Evolutionary conservation across 495 filamentous ascomycete species (phyloP).

Genomic region (Trypethelium eluteriae): DNA sequence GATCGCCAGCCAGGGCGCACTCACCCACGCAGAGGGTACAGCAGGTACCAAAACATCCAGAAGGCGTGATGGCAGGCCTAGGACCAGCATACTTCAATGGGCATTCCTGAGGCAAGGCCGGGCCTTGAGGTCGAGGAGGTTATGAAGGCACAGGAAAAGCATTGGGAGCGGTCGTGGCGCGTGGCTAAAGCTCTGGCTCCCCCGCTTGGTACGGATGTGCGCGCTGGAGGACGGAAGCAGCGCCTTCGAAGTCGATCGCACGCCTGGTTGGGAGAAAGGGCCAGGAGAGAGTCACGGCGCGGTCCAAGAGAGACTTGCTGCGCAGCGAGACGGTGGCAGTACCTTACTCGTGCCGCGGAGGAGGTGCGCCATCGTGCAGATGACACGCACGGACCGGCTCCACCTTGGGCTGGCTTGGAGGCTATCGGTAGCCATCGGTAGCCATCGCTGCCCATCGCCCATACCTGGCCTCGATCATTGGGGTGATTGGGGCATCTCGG

Average conservation of each 20-base stretch:
- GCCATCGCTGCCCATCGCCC: not conserved
- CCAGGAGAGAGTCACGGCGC: not conserved
- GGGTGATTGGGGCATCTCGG: not conserved
- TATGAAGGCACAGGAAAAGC: slow-evolving; percentile 3
- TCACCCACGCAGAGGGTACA: slow-evolving; percentile 57
- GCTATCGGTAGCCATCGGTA: not conserved
- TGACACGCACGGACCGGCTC: not conserved
- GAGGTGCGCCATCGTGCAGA: slow-evolving; percentile 10
- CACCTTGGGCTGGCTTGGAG: not conserved
- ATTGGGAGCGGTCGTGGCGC: not conserved
- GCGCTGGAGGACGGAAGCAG: not conserved
- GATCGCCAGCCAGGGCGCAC: slow-evolving; percentile 26
- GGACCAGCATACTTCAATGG: slow-evolving; percentile 1
- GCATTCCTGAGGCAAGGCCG: not conserved
- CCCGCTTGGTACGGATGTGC: slow-evolving; percentile 4
- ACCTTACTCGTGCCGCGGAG: slow-evolving; percentile 4
- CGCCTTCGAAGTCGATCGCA: not conserved
- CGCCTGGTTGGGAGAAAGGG: not conserved
- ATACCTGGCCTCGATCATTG: not conserved
- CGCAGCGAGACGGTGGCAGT: not conserved
- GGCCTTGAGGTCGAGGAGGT: not conserved
- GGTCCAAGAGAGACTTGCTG: too few species aligned
- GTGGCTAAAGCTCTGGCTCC: slow-evolving; percentile 5
- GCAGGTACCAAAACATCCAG: slow-evolving; percentile 46
- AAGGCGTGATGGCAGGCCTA: slow-evolving; percentile 4